A percentile compares a stretch with the other conserved stretches of the same genome.
Conservation (phyloP, 257 asterid species). For the Hygrophila difformis region DNA sequence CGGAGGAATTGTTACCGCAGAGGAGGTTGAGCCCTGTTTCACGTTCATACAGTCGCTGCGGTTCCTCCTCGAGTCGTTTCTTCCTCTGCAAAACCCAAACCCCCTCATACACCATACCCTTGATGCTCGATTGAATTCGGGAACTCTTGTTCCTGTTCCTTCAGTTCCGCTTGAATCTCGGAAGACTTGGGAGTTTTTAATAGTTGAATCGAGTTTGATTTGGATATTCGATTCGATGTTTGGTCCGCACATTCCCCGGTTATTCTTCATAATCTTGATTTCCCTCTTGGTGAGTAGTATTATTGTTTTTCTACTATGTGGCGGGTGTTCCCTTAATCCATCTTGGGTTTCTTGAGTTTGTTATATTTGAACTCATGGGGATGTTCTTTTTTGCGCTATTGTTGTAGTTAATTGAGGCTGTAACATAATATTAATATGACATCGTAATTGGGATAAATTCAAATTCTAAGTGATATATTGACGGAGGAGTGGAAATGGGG, state of each 20-base stretch:
- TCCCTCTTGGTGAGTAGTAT: constrained; percentile 29
- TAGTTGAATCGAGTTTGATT: constrained; percentile 18
- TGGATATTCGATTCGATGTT: constrained; percentile 40
- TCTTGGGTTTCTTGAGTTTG: neutral
- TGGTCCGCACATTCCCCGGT: constrained; percentile 21
- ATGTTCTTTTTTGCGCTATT: constrained; percentile 9
- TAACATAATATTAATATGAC: no score
- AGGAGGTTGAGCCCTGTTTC: neutral
- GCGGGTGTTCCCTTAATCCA: constrained; percentile 6
- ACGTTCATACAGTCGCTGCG: constrained; percentile 8
- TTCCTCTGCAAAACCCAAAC: constrained; percentile 20
- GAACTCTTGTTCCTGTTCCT: neutral
- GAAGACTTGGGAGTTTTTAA: neutral
- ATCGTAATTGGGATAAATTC: neutral
- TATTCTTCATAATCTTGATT: constrained; percentile 18
- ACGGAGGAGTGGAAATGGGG: constrained; percentile 7
- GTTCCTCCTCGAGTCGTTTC: constrained; percentile 14
- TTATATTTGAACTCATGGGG: neutral
- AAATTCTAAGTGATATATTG: neutral
- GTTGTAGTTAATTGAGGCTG: no score
- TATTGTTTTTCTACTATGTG: neutral
- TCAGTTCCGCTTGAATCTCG: neutral
- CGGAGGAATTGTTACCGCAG: constrained; percentile 15
- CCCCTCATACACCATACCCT: no score
- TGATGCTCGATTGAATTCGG: constrained; percentile 16